Percentiles rank a stretch among this genome's conserved stretches.
phyloP scores from a whole-genome alignment of 371 early-diverging fungal species.

The Mortierella sp. region DNA sequence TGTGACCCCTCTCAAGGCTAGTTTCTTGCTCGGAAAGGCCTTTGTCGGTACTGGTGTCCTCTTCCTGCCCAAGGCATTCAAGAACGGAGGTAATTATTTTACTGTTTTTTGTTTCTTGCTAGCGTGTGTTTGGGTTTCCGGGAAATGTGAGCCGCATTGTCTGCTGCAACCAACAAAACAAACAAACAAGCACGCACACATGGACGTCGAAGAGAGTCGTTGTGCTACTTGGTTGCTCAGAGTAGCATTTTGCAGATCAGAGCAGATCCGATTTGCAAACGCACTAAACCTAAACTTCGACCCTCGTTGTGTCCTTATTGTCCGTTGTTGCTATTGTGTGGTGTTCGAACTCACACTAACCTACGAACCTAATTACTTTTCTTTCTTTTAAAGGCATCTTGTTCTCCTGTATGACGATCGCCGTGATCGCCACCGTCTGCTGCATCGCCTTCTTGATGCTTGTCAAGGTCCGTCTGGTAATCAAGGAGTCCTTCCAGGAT shows the following conservation, averaged over 20 bases:
- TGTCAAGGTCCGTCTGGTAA: conserved; percentile 65
- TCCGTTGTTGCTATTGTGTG: not conserved
- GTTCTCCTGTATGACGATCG: conserved; percentile 65
- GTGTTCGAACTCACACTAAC: conserved; percentile 6
- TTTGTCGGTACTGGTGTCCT: conserved; percentile 83
- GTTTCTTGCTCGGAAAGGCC: conserved; percentile 83
- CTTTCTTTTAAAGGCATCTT: conserved; percentile 47
- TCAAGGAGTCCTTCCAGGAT: conserved; percentile 84
- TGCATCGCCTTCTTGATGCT: conserved; percentile 76
- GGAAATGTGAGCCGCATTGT: not conserved
- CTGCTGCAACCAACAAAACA: not conserved
- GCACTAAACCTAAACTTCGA: conserved; percentile 6
- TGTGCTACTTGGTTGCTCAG: not conserved
- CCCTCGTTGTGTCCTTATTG: not conserved
- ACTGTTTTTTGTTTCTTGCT: not conserved
- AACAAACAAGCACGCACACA: not conserved
- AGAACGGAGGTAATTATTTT: conserved; percentile 62
- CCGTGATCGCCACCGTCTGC: conserved; percentile 65
- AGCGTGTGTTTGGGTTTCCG: not conserved
- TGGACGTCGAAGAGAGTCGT: not conserved
- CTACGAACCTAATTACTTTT: not conserved
- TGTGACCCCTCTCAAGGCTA: conserved; percentile 74
- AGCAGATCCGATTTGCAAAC: conserved; percentile 2
- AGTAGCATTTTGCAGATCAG: not conserved
- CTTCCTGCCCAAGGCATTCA: conserved; percentile 78